Evolutionary conservation across 805 yeast genomes (phyloP), one percentile per base, ranked within the genome.

Genomic region (Metschnikowia hibisci): DNA sequence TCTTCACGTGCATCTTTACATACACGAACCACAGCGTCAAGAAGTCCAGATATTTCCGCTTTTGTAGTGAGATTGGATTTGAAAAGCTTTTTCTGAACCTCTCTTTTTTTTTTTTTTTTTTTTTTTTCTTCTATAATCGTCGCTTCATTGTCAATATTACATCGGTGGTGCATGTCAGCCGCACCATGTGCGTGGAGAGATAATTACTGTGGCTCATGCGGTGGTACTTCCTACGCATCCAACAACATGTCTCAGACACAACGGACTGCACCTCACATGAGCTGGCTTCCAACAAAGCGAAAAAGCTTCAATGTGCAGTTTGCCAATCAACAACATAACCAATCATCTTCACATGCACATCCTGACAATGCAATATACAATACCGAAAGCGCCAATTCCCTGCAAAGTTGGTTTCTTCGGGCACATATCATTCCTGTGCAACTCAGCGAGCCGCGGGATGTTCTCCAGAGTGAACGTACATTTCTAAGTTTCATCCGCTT

Each of bases 401-500:
- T 16, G 32, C 36, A 42, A 13, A 37, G 29, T 3, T 46, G 48
- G 44, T 50, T 48, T n/a, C 52, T 52, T 6, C 26, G 35, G 29
- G 34, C 47, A 2, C 47, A 48, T 14, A 37, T 48, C 11, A 37
- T 50, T 12, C 39, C 42, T 3, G 48, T 50, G 13, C 39, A 47
- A 4, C 48, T 52, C 29, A 50, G 54, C 29, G 81, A 77, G 52
- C 81, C 82, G 1, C 59, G 82, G 32, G 82, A 77, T 54, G 72
- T 74, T 7, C 57, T 77, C 13, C 79, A 77, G 64, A 69, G 73
- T 42, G 82, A 77, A 51, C 57, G 82, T 28, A 77, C 81, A 1
- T 69, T 76, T 14, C 57, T 77, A 12, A 63, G 76, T 23, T 77
- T 78, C 63, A 55, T 76, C 33, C 61, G 77, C 41, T 73, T 77